Evolutionary conservation across 805 yeast genomes (phyloP), one percentile per base, ranked within the genome.

Genomic region (Yarrowia sp.): DNA sequence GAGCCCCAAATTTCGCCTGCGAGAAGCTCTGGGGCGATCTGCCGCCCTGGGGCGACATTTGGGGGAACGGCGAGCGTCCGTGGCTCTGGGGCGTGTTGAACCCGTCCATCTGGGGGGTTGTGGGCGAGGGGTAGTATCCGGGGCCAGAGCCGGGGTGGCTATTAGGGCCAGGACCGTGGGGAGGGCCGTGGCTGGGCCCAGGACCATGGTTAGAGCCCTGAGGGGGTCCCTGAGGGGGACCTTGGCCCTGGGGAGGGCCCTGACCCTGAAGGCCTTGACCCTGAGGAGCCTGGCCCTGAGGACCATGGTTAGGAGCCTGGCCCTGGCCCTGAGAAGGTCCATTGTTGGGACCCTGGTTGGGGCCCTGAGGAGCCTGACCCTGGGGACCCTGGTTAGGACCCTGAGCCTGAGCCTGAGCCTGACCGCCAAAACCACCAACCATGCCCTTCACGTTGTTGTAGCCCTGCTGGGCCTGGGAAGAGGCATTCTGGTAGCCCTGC

Each of bases 51-150:
- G 64, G 64, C 5, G 64, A 38, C 64, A 58, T 30, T 33, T 58
- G 64, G 19, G 64, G 64, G 50, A 58, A 58, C 10, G 64, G 64
- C 17, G 64, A 58, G 14, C 64, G 49, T 13, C 64, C 64, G 39
- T 55, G 60, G 44, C 44, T 53, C 43, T 36, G 46, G 19, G 64
- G 64, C 9, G 50, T 58, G 50, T 9, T 33, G 39, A 58, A 58
- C 9, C 50, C 64, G 19, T 58, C 50, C 64, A 58, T 42, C 39
- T 39, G 44, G 40, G 64, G 64, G 7, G 64, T 58, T 3, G 50
- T 17, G n/a, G 64, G 64, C 13, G 38, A 24, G 3, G 30, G 30
- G 47, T 20, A 43, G 24, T 6, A 19, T 14, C 24, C 12, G 24
- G 47, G 38, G 38, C 42, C 40, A 9, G 56, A 43, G 2, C 40